Percentiles rank a stretch among this genome's conserved stretches.
phyloP scores from a whole-genome alignment of 2,329 filamentous ascomycete species.

The Aspergillus floridensis region DNA sequence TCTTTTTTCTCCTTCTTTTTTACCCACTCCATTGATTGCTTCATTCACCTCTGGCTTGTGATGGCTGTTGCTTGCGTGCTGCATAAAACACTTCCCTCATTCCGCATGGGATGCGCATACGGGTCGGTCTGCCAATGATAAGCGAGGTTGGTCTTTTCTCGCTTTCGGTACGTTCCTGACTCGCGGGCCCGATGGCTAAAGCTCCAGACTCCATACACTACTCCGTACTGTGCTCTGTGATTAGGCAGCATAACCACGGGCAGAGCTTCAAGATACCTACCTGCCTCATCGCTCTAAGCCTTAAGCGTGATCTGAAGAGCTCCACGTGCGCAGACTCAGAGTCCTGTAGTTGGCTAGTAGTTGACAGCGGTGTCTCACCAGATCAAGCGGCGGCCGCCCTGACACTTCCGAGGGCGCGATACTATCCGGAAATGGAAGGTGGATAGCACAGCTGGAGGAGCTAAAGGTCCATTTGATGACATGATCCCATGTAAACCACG shows the following conservation, averaged over 20 bases:
- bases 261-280: background rate
- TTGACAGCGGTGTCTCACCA: conserved; percentile 3
- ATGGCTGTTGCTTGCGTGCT: background rate
- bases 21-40: no score
- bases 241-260: conserved; percentile 11
- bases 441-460: background rate
- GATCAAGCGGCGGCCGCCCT: background rate
- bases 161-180: background rate
- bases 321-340: conserved; percentile 17
- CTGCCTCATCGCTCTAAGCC: background rate
- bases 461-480: no score
- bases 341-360: background rate
- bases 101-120: background rate
- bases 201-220: background rate
- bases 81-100: background rate
- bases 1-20: background rate
- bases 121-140: background rate
- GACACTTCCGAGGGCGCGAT: background rate
- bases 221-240: background rate
- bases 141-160: background rate
- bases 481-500: background rate
- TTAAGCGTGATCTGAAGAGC: conserved; percentile 17
- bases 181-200: background rate
- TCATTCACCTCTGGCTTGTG: no score
- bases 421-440: background rate